phyloP scores from a whole-genome alignment of 2,329 filamentous ascomycete genomes.

The Xylariaceae sp. region DNA sequence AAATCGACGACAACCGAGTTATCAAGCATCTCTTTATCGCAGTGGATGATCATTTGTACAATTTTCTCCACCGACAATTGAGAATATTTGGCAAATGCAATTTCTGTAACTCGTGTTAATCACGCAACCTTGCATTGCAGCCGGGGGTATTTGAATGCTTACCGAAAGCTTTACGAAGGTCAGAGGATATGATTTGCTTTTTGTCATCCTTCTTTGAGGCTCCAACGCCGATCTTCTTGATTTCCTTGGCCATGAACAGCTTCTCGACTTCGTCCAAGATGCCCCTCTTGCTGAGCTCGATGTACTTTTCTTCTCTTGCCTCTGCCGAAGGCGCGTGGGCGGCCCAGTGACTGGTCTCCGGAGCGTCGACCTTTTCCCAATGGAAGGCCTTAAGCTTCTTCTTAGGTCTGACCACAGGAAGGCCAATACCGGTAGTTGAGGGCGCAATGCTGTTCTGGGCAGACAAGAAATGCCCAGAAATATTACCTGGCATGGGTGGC shows the following conservation, averaged over 20 bases:
- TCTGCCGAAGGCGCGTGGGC: slow-evolving; percentile 78
- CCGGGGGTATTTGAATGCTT: slow-evolving; percentile 29
- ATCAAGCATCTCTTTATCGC: slow-evolving; percentile 81
- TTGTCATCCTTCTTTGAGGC: slow-evolving; percentile 81
- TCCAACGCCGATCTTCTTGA: slow-evolving; percentile 73
- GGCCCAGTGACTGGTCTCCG: slow-evolving; percentile 89
- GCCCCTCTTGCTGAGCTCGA: slow-evolving; percentile 86
- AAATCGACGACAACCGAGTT: slow-evolving; percentile 96
- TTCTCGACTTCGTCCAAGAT: slow-evolving; percentile 97
- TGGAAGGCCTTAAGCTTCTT: slow-evolving; percentile 99
- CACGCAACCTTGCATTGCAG: neutral
- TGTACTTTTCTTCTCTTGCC: slow-evolving; percentile 91
- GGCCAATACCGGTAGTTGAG: slow-evolving; percentile 55
- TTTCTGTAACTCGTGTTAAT: slow-evolving; percentile 51
- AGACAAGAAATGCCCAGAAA: slow-evolving; percentile 71
- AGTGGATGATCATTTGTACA: slow-evolving; percentile 91
- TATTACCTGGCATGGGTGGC: slow-evolving; percentile 61
- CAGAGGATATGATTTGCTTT: slow-evolving; percentile 91
- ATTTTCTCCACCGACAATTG: slow-evolving; percentile 76
- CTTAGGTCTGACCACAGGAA: slow-evolving; percentile 84
- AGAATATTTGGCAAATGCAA: slow-evolving; percentile 92
- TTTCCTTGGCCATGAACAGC: slow-evolving; percentile 94
- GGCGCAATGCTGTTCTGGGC: slow-evolving; percentile 52
- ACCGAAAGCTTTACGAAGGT: slow-evolving; percentile 83
- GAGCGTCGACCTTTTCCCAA: slow-evolving; percentile 97